Evolutionary conservation across 2,329 filamentous ascomycete species (phyloP).

Genomic region (Herpotrichia juniperi): DNA sequence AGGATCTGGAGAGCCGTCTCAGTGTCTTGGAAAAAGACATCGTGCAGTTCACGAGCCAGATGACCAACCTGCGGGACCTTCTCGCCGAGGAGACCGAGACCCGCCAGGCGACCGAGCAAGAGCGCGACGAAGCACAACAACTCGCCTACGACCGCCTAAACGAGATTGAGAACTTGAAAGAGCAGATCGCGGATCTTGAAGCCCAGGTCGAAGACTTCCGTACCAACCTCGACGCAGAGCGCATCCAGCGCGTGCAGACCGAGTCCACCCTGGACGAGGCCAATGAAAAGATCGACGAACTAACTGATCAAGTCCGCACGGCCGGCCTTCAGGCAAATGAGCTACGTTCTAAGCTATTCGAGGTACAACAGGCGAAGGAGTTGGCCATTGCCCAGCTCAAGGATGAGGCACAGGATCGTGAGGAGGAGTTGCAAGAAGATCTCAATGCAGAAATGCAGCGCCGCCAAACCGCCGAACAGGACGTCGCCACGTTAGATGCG

Average conservation of each 20-base stretch:
- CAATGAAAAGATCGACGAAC: slow-evolving; percentile 48
- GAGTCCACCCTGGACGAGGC: slow-evolving; percentile 51
- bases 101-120: slow-evolving; percentile 43
- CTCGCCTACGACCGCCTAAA: slow-evolving; percentile 44
- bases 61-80: slow-evolving; percentile 41
- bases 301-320: slow-evolving; percentile 48
- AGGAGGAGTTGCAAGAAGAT: slow-evolving; percentile 45
- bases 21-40: slow-evolving; percentile 45
- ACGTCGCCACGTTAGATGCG: slow-evolving; percentile 38
- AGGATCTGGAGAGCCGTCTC: slow-evolving; percentile 47
- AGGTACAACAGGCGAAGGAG: slow-evolving; percentile 51
- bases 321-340: slow-evolving; percentile 55
- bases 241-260: slow-evolving; percentile 50
- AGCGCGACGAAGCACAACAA: slow-evolving; percentile 44
- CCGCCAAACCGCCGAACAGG: slow-evolving; percentile 46
- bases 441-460: slow-evolving; percentile 47
- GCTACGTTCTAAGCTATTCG: slow-evolving; percentile 55
- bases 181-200: slow-evolving; percentile 46
- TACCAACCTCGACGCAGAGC: slow-evolving; percentile 47
- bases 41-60: slow-evolving; percentile 35
- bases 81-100: slow-evolving; percentile 38
- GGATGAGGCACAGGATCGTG: slow-evolving; percentile 44
- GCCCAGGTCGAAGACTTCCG: slow-evolving; percentile 23
- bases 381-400: slow-evolving; percentile 46
- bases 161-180: slow-evolving; percentile 36